Evolutionary conservation across 2,329 filamentous ascomycete species (phyloP).

Genomic region (Laburnicola sp.): DNA sequence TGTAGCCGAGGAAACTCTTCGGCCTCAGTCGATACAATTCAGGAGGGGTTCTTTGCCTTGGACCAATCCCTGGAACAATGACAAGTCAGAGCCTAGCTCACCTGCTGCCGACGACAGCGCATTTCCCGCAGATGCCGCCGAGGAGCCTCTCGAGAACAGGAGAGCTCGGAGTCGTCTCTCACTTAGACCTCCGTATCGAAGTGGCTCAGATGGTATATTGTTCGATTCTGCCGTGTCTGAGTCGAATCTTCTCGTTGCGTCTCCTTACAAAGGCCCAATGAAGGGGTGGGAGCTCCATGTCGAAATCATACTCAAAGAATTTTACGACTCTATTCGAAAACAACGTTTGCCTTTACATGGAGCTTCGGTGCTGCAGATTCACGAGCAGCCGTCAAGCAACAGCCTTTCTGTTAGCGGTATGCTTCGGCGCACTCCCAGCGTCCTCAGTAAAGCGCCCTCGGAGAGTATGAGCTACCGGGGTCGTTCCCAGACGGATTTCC

Average conservation of each 20-base stretch:
- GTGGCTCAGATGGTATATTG: conserved; percentile 40
- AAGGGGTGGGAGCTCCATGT: conserved; percentile 87
- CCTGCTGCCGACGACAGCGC: conserved; percentile 32
- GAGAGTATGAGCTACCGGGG: conserved; percentile 75
- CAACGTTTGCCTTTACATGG: conserved; percentile 86
- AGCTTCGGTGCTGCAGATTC: conserved; percentile 55
- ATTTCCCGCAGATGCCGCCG: conserved; percentile 31
- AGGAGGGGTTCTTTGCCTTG: conserved; percentile 41
- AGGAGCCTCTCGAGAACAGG: conserved; percentile 43
- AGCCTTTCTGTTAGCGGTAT: conserved; percentile 71
- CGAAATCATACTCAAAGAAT: conserved; percentile 87
- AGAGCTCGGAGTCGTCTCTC: conserved; percentile 48
- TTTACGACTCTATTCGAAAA: conserved; percentile 86
- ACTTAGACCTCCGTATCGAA: conserved; percentile 44
- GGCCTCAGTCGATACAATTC: conserved; percentile 40
- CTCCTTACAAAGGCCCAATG: conserved; percentile 72
- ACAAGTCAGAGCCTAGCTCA: conserved; percentile 41
- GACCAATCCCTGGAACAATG: conserved; percentile 19
- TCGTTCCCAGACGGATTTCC: conserved; percentile 65
- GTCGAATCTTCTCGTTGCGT: conserved; percentile 76
- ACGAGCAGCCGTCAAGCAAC: conserved; percentile 55
- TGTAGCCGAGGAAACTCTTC: conserved; percentile 36
- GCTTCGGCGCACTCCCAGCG: conserved; percentile 84
- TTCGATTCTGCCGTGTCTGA: conserved; percentile 50
- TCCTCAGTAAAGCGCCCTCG: conserved; percentile 89